Base-by-base conservation (phyloP, 257 asterid species). In the Solanum chilense region DNA sequence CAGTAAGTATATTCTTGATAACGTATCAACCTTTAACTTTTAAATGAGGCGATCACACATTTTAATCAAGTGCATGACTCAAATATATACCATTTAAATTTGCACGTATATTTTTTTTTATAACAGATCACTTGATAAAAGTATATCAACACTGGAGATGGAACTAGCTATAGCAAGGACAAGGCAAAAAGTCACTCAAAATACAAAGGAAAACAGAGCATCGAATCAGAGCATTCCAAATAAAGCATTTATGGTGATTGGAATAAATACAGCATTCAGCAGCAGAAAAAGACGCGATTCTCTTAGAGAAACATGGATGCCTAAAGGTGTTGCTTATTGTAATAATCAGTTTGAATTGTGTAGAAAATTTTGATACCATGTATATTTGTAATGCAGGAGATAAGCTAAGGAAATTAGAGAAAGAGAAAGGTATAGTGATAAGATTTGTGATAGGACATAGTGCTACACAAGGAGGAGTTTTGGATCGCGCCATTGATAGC, bases 61-160 rank as follows among this genome's bases (percentile, higher is more conserved):
- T 69, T 10, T n/a, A 23, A 23, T 62, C 20, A 10, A 15, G 11
- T 9, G 33, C 76, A 69, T 69, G 12, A 29, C n/a, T 69, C 76
- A 69, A 56, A 39, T 39, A 60, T 33, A 69, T 69, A 69, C 76
- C 35, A 64, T 64, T 64, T 27, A 64, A 5, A n/a, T 25, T 64
- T 64, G 71, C 2, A 5, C 3, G 3, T 12, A 3, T 75, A 31
- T 23, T 33, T 33, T 33, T 35, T n/a, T 66, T 42, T 69, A 9
- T 27, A 76, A 82, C 90, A 94, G 96, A 87, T 89, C 95, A 62
- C 91, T 94, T 33, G 95, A 94, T 10, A 94, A 88, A 89, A 92
- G 87, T 11, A 87, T 94, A 41, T 91, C 94, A 13, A 86, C 74
- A 68, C 29, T 68, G 21, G 21, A 64, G 18, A n/a, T 64, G 73